Base-by-base conservation (phyloP, 2,329 filamentous ascomycete genomes). In the Ilyonectria robusta region DNA sequence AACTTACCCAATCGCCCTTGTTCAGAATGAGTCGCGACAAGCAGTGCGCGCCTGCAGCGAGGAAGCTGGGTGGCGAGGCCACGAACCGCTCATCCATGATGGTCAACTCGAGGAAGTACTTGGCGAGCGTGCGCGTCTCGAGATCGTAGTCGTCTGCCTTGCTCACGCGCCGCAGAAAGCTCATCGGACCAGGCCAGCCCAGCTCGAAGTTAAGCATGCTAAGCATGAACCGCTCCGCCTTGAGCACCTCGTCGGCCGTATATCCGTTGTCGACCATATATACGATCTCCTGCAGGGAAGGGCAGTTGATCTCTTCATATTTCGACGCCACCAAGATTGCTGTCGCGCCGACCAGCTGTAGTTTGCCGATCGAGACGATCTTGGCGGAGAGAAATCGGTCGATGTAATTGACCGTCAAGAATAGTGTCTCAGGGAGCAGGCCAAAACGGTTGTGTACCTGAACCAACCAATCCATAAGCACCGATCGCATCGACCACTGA, bases 41-140 rank as follows among this genome's bases (percentile, higher is more conserved):
- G 79, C 95, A 98, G 81, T 99, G 96, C 26, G 96, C 93, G 31
- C 93, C 95, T 19, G 96, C 96, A 62, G 96, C 93, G 59, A 95
- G 84, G 79, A 94, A 98, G 86, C 95, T 98, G 2, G 95, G 93
- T 35, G 94, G 93, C 74, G 92, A 94, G 29, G 93, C 94, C 40
- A 99, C 94, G 77, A 99, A 98, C 21, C 95, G 93, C 85, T 98
- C 95, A 78, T 99, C 96, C 94, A 98, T 98, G 79, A 98, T 91
- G 42, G 94, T 97, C 62, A 98, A 89, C 80, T 99, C 96, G 29
- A 99, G 87, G 82, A 99, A 98, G 83, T 99, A 99, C 83, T 99
- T 99, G 75, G 96, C 94, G 61, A 99, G 85, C 6, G 96, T 98
- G 42, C 96, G 90, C 11, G 95, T 98, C 83, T 99, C 95, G 53